Percentiles rank a stretch among this genome's conserved stretches.
Conservation (phyloP, 257 asterid genomes). For the Solanum chilense region DNA sequence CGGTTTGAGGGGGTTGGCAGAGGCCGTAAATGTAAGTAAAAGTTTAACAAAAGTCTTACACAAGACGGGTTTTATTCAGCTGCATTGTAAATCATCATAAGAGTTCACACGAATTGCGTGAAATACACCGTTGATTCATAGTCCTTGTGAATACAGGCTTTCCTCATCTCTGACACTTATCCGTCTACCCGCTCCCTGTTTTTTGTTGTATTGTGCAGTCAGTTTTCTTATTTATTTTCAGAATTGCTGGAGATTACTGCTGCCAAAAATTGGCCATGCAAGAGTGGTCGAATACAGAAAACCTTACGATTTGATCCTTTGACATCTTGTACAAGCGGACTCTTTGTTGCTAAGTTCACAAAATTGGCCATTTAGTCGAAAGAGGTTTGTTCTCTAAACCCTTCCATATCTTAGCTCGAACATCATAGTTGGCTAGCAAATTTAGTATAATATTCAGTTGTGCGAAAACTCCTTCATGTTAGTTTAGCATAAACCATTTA, state of each 20-base stretch:
- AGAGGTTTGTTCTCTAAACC: neutral
- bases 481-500: neutral
- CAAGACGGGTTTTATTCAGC: neutral
- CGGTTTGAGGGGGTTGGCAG: neutral
- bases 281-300: constrained; percentile 42
- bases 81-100: neutral
- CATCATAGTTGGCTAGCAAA: neutral
- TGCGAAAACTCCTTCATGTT: neutral
- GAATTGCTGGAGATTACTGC: constrained; percentile 62
- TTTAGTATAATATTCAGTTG: neutral
- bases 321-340: constrained; percentile 75
- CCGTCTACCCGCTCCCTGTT: neutral
- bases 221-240: constrained; percentile 20
- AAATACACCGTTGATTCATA: neutral
- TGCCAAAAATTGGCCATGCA: constrained; percentile 72
- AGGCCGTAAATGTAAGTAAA: neutral
- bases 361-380: constrained; percentile 22
- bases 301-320: constrained; percentile 75
- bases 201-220: neutral
- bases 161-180: neutral
- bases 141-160: neutral
- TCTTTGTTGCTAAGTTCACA: constrained; percentile 78
- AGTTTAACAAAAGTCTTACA: neutral
- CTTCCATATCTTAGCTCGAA: neutral
- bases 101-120: neutral